These are phyloP conservation scores for Aspergillus flavus DNA, from an alignment of 2,329 filamentous ascomycete genomes.

Conservation along the genomic window DNA sequence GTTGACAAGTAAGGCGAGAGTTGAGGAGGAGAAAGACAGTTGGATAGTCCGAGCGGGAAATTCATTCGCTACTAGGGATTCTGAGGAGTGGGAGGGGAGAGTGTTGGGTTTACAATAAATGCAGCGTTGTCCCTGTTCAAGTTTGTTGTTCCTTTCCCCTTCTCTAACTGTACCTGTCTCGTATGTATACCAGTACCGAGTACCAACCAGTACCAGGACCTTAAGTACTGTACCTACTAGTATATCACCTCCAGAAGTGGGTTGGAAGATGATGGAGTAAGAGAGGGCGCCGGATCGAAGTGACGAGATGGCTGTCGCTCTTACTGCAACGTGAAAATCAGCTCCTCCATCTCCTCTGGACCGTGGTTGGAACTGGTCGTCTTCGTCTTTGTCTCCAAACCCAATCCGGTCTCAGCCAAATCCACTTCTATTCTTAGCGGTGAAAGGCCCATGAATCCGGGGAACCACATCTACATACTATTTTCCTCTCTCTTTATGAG, in stretches of 20 bases:
- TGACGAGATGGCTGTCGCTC: not conserved
- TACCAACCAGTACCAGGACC: not conserved
- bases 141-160: not conserved
- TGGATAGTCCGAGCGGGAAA: not conserved
- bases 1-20: conserved; percentile 11
- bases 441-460: conserved; percentile 1
- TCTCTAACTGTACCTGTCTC: not conserved
- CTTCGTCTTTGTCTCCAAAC: not conserved
- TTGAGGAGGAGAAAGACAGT: not conserved
- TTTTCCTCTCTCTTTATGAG: not conserved
- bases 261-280: not conserved
- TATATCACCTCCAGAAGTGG: not conserved
- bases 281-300: not conserved
- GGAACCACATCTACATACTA: not conserved
- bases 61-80: not conserved
- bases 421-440: conserved; percentile 6
- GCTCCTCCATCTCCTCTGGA: not conserved
- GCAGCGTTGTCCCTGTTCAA: not conserved
- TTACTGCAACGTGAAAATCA: not conserved
- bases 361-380: not conserved
- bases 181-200: not conserved
- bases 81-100: not conserved
- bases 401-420: conserved; percentile 1
- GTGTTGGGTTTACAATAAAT: conserved; percentile 9
- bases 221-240: not conserved